Base-by-base conservation (phyloP, 345 rosid species). In the Lagerstroemia speciosa region DNA sequence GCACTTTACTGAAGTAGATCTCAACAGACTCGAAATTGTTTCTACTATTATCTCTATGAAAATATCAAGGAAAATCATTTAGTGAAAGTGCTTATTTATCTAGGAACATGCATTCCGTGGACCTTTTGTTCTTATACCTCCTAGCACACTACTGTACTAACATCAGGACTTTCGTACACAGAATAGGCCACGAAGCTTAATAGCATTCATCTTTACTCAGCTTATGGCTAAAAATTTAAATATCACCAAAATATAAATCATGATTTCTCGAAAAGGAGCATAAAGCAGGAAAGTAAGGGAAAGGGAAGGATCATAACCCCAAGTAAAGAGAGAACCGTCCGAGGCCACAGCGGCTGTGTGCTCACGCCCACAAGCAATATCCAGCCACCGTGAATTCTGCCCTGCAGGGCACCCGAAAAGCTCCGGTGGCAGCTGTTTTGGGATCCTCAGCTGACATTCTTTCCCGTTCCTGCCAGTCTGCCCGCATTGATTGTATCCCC, bases 261-360 rank as follows among this genome's bases (percentile, higher is more conserved):
- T 55, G 29, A 69, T 55, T 69, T 40, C 36, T 36, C 53, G 29
- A 20, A 52, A 22, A 8, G 6, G 9, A 52, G 6, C 33, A 55
- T 24, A 24, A 0, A 66, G 36, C 40, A 33, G 65, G 45, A n/a
- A 34, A 43, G 46, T 53, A 26, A 36, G 61, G 64, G 36, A 64
- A 6, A 63, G 64, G 74, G 75, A 71, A 68, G 70, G 68, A 78
- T 68, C 53, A 20, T 33, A 33, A 93, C 96, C 98, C 98, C 99
- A 89, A 55, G 96, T 90, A 82, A 94, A 94, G 76, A 94, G 97
- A 32, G 96, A 84, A 60, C 98, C 99, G 80, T 94, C 98, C 9
- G 98, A 92, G 71, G 98, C 96, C 67, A 90, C 98, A 1, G 98
- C 96, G 0, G 98, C 92, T 0, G 99, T 91, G 66, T 94, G 98